Base-by-base conservation (phyloP, 441 rosid genomes). In the Euphorbia celastroides region DNA sequence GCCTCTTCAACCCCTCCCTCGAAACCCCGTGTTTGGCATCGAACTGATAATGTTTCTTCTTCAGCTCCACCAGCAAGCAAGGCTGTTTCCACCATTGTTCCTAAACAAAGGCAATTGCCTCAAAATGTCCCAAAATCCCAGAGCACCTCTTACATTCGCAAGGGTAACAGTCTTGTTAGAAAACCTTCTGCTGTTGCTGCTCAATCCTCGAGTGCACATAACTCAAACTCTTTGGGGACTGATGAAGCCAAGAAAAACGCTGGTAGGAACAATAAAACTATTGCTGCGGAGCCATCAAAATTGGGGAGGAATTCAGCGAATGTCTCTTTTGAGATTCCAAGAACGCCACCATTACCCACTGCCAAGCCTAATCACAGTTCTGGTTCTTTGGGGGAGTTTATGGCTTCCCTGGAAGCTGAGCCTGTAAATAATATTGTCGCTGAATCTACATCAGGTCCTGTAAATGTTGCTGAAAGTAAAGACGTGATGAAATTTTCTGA, bases 91-190 rank as follows among this genome's bases (percentile, higher is more conserved):
- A 73, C 68, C 36, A 64, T 66, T 67, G 66, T 75, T 77, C 75
- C 82, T 77, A 62, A 73, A n/a, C 86, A 70, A 70, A 75, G 67
- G 70, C 88, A 75, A 65, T 34, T 75, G 54, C 74, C 83, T 2
- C 79, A 69, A 60, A 80, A 70, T 60, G 70, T 66, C 34, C 65
- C 79, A 34, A 72, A 73, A 68, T 65, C 62, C 61, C 82, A 65
- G 54, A 63, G 65, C 71, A 80, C 84, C 61, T 80, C 90, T 55
- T 94, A 94, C 66, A 72, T 94, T 74, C 94, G 97, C 57, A 94
- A 94, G 82, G 97, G 98, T 69, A 94, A 88, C 78, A 92, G 96
- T 75, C 92, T 94, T 80, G 93, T 92, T 62, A 85, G 98, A 73
- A 84, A 86, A 66, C 78, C 93, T 48, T 70, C 65, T 62, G 60